A percentile compares a stretch with the other conserved stretches of the same genome.
phyloP scores from a whole-genome alignment of 2,329 filamentous ascomycete species.

The Nothophaeocryptopus gaeumannii region DNA sequence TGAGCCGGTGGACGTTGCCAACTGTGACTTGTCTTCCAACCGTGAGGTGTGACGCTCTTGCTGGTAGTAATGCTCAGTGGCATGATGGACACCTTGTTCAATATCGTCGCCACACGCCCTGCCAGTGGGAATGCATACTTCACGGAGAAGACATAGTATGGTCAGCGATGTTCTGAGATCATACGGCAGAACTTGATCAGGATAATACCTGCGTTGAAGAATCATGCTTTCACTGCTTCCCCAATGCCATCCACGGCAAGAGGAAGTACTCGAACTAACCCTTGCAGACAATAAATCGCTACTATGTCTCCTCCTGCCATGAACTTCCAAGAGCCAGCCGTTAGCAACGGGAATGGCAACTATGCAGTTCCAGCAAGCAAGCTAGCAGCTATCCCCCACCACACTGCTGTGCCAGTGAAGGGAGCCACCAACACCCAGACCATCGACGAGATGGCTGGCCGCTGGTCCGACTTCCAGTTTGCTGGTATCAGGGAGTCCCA shows the following conservation, averaged over 20 bases:
- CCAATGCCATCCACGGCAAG: conserved; percentile 36
- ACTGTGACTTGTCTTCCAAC: conserved; percentile 18
- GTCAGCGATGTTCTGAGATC: conserved; percentile 65
- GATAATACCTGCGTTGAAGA: conserved; percentile 98
- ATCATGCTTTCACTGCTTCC: conserved; percentile 68
- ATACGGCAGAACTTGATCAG: conserved; percentile 96
- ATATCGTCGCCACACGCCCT: too few relatives aligned
- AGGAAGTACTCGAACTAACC: conserved; percentile 31
- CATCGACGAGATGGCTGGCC: conserved; percentile 65
- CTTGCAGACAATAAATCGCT: conserved; percentile 31
- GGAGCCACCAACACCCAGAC: conserved; percentile 46
- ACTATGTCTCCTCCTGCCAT: conserved; percentile 77
- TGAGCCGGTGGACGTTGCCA: conserved; percentile 22
- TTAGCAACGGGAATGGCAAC: conserved; percentile 31
- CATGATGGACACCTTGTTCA: too few relatives aligned
- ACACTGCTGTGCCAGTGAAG: conserved; percentile 35
- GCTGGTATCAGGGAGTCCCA: conserved; percentile 85
- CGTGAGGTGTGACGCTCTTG: not conserved
- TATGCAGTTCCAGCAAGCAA: conserved; percentile 51
- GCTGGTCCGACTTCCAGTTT: conserved; percentile 82
- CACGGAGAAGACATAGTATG: conserved; percentile 23
- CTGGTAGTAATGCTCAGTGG: too few relatives aligned
- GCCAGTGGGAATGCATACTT: not conserved
- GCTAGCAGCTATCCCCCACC: conserved; percentile 41
- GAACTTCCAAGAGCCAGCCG: conserved; percentile 50